Percentiles rank a stretch among this genome's conserved stretches.
phyloP scores from a whole-genome alignment of 257 asterid species.

The Linderniella brevidens region DNA sequence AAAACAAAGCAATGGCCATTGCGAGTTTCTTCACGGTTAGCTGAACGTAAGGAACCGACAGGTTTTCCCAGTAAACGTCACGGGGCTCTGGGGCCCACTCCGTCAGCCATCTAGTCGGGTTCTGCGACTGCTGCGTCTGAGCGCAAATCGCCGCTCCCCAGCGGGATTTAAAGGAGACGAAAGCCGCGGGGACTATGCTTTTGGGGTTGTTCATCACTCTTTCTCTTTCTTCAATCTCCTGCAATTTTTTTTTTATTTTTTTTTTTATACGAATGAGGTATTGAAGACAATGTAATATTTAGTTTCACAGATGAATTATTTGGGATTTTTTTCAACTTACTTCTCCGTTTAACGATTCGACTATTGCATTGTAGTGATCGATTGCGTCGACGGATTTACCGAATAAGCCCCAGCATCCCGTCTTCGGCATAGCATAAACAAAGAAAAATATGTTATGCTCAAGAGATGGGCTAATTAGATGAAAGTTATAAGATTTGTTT shows the following conservation, averaged over 20 bases:
- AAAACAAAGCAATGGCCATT: conserved; percentile 59
- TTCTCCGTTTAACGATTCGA: conserved; percentile 41
- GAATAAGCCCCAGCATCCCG: conserved; percentile 89
- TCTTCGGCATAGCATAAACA: conserved; percentile 27
- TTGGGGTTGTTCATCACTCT: conserved; percentile 55
- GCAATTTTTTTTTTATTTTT: conserved; percentile 4
- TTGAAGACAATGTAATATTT: too few relatives aligned
- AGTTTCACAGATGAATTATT: background rate
- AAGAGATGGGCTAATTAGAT: conserved; percentile 6
- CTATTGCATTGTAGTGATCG: conserved; percentile 52
- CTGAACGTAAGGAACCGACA: conserved; percentile 74
- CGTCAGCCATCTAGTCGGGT: conserved; percentile 84
- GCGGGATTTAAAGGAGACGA: conserved; percentile 74
- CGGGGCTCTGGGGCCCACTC: conserved; percentile 99
- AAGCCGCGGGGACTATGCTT: conserved; percentile 81
- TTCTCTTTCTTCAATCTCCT: conserved; percentile 83
- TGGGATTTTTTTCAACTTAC: conserved; percentile 29
- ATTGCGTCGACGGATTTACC: conserved; percentile 78
- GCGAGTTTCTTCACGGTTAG: conserved; percentile 54
- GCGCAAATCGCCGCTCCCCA: conserved; percentile 99
- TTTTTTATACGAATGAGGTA: background rate
- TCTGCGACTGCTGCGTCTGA: conserved; percentile 81
- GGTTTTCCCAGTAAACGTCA: conserved; percentile 84
- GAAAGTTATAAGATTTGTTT: conserved; percentile 4
- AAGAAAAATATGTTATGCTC: conserved; percentile 18